Base-by-base conservation (phyloP, 2,329 filamentous ascomycete species). In the Verticillium nonalfalfae region DNA sequence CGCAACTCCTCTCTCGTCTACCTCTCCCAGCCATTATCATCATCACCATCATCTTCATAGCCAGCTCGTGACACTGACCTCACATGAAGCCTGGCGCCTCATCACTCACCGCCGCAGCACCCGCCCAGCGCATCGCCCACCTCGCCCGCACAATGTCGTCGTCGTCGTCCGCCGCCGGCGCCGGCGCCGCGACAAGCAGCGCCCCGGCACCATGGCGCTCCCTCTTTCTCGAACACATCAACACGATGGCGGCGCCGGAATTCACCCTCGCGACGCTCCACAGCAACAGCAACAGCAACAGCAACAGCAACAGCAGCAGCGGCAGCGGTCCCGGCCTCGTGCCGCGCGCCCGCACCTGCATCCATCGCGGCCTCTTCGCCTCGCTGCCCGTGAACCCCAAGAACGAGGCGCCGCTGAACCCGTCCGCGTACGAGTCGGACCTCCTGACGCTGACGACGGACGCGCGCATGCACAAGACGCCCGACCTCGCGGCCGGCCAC, bases 391-490 rank as follows among this genome's bases (percentile, higher is more conserved):
- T 80, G 59, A 91, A 93, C 75, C 83, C 86, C 54, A 86, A 88
- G 73, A 94, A 95, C 74, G 77, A 85, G 38, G 89, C 91, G 3
- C 81, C 86, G 65, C 80, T 81, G 64, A 97, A 97, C 73, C 87
- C 90, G 4, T 67, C 76, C 34, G 57, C 74, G 1, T 97, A 85
- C 71, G 87, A 90, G 69, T 91, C 86, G 68, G 93, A 98, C 66
- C 78, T 94, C 67, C 84, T 90, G 3, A 89, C 90, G 1, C 88
- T 97, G 70, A 97, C 94, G 1, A 97, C 93, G 0, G 95, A 98
- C 73, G 85, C 85, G 9, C 85, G 94, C 56, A 97, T 96, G 91
- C 83, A 87, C 63, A 98, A 98, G 79, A 80, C 90, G 0, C 78
- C 80, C 2, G 89, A 97, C 74, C 75, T 98, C 3, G 80, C 76